Conservation (phyloP, 805 yeast species). For the Candida ulmi region DNA sequence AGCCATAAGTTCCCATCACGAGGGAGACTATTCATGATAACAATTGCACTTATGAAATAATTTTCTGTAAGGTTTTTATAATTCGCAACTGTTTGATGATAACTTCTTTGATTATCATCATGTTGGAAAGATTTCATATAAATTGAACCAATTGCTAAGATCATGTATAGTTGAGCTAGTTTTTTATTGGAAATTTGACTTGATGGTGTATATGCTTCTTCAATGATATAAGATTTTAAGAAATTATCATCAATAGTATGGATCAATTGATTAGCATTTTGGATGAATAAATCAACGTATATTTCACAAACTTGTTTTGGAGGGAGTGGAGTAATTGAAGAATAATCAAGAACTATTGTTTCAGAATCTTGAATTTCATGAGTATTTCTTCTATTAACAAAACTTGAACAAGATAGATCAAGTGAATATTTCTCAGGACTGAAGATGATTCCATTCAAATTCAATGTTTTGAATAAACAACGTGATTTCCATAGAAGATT, state of each 20-base stretch:
- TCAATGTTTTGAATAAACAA: constrained; percentile 23
- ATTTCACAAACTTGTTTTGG: constrained; percentile 20
- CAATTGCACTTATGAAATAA: constrained; percentile 29
- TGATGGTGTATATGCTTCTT: neutral
- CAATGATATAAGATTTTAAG: constrained; percentile 16
- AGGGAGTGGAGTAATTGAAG: constrained; percentile 22
- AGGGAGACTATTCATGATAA: constrained; percentile 23
- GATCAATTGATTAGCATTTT: constrained; percentile 30
- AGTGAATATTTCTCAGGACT: constrained; percentile 13
- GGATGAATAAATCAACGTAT: constrained; percentile 23
- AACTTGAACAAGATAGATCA: constrained; percentile 29
- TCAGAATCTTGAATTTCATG: constrained; percentile 25
- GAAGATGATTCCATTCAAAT: neutral
- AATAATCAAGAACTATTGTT: neutral
- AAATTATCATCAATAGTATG: constrained; percentile 30
- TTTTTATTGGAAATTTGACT: constrained; percentile 8
- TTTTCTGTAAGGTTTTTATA: constrained; percentile 7
- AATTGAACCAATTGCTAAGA: constrained; percentile 31
- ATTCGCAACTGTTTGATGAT: constrained; percentile 2
- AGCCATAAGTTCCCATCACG: constrained; percentile 34
- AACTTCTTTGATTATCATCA: neutral
- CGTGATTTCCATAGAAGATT: constrained; percentile 31
- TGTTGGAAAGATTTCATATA: constrained; percentile 21
- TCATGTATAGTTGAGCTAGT: constrained; percentile 29
- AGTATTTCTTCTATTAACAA: constrained; percentile 1